Evolutionary conservation across 1,139 yeast genomes (phyloP).

Genomic region (Candida glucosophila): DNA sequence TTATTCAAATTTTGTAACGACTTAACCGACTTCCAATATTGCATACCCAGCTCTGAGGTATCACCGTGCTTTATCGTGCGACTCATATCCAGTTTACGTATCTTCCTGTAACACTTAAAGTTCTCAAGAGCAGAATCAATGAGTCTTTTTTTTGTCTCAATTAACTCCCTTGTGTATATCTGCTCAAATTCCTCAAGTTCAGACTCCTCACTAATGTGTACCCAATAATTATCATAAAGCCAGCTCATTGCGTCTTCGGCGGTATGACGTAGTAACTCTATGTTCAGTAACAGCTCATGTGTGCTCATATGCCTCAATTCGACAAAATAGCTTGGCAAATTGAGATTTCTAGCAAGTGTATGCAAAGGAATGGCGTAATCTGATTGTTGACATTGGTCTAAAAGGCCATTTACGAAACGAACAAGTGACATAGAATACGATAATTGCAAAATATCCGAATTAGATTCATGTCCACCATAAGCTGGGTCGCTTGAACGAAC

Average conservation of each 20-base stretch:
- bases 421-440: slow-evolving; percentile 72
- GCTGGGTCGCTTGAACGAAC: slow-evolving; percentile 40
- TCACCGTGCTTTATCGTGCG: slow-evolving; percentile 29
- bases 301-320: slow-evolving; percentile 89
- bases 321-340: slow-evolving; percentile 76
- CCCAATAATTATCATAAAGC: slow-evolving; percentile 76
- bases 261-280: slow-evolving; percentile 55
- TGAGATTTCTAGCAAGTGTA: slow-evolving; percentile 57
- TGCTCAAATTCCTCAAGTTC: slow-evolving; percentile 5
- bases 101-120: slow-evolving; percentile 23
- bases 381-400: slow-evolving; percentile 82
- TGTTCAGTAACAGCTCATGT: slow-evolving; percentile 74
- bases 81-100: slow-evolving; percentile 40
- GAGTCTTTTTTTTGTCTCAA: no score
- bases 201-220: no score
- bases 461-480: slow-evolving; percentile 8
- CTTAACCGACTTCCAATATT: slow-evolving; percentile 29
- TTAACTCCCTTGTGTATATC: slow-evolving; percentile 3
- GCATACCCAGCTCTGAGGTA: slow-evolving; percentile 24
- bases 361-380: slow-evolving; percentile 74
- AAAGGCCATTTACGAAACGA: slow-evolving; percentile 82
- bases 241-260: slow-evolving; percentile 59
- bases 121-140: no score
- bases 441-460: slow-evolving; percentile 27
- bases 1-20: slow-evolving; percentile 2